Evolutionary conservation across 2,329 filamentous ascomycete genomes (phyloP), one percentile per base, ranked within the genome.

Genomic region (Paracamarosporium sp.): DNA sequence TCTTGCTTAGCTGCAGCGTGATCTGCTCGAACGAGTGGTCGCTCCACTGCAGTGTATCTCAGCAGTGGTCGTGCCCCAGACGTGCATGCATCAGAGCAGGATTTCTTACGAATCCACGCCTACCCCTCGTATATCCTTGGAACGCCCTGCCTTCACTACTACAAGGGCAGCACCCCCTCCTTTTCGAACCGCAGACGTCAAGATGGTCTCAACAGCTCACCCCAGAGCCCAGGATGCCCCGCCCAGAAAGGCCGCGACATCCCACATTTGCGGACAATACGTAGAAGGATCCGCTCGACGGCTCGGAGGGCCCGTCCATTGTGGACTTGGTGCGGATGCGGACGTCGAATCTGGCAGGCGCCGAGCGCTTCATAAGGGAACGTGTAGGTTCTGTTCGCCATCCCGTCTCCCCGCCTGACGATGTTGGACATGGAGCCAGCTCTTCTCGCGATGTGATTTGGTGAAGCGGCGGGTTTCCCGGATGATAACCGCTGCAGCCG

Each of bases 301-400:
- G 47, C 47, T 33, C 33, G 47, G 31, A 50, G 33, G 24, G 33
- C 44, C 36, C 25, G 30, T 15, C 31, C 17, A 11, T 28, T 9
- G 8, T 35, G 31, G n/a, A n/a, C n/a, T 47, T 17, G 30, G 44
- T 27, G 44, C 44, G 35, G 33, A 7, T 15, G 27, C 31, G 30
- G 45, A 8, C 17, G 12, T n/a, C 33, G 3, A n/a, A 50, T 40
- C 7, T 25, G 33, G 47, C 47, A 38, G 47, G 24, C 28, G 22
- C 31, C 33, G 33, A 50, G 47, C 33, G 47, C 47, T 40, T 40
- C n/a, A n/a, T n/a, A 35, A 40, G 33, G 30, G 47, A 50, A 50
- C 47, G n/a, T 38, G 47, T 50, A 33, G 47, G 47, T 24, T 36
- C 9, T n/a, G 17, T 28, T 13, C 22, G 33, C 24, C 24, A 50